Conservation (phyloP, 2,329 filamentous ascomycete genomes). For the Ascochyta viciae-villosae region DNA sequence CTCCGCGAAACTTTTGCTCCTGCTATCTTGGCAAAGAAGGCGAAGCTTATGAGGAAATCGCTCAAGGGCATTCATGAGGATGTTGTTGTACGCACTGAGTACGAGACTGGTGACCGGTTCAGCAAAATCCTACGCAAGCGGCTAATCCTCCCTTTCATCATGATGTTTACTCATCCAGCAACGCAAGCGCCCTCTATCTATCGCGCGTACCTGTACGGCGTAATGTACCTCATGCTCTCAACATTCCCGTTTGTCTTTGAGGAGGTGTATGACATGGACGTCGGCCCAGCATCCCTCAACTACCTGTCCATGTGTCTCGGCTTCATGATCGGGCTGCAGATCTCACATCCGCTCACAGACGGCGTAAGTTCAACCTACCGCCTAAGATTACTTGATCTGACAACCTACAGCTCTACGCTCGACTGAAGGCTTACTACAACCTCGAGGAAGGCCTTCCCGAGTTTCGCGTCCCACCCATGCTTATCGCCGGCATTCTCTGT, state of each 20-base stretch:
- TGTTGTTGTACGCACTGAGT: constrained; percentile 46
- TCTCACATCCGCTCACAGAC: constrained; percentile 57
- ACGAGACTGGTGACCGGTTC: constrained; percentile 42
- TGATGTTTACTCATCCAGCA: constrained; percentile 65
- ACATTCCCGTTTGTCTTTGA: constrained; percentile 67
- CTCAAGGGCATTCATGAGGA: constrained; percentile 42
- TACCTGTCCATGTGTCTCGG: constrained; percentile 68
- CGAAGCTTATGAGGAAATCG: constrained; percentile 53
- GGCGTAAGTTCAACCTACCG: constrained; percentile 21
- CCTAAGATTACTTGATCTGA: background rate
- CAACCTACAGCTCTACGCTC: constrained; percentile 29
- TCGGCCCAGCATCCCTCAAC: constrained; percentile 66
- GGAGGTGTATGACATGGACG: constrained; percentile 60
- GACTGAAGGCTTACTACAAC: constrained; percentile 30
- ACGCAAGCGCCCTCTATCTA: constrained; percentile 64
- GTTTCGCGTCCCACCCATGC: constrained; percentile 61
- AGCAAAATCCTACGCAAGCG: constrained; percentile 38
- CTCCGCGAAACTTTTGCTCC: constrained; percentile 59
- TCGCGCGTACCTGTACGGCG: constrained; percentile 65
- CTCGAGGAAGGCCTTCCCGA: constrained; percentile 48
- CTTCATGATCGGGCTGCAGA: constrained; percentile 58
- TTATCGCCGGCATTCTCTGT: constrained; percentile 61
- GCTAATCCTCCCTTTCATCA: constrained; percentile 52
- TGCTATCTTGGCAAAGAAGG: constrained; percentile 54
- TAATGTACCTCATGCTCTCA: constrained; percentile 69